Base-by-base conservation (phyloP, 345 rosid species). In the Streptanthus diversifolius region DNA sequence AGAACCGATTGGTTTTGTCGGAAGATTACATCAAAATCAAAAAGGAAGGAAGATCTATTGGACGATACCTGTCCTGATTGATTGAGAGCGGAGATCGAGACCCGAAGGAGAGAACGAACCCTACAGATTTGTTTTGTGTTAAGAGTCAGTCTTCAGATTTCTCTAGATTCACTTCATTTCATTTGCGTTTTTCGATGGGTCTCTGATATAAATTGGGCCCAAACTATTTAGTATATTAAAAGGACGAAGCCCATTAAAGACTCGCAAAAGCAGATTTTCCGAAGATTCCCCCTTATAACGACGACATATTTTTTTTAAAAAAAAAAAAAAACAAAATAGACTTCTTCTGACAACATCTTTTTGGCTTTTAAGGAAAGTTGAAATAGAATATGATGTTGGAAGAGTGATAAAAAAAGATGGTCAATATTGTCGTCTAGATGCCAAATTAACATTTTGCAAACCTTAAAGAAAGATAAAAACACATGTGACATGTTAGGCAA, bases 11-110 rank as follows among this genome's bases (percentile, higher is more conserved):
- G 33, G 27, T 17, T 73, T 30, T 21, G 21, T 55, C 7, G 24
- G 33, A 27, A 0, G 39, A 33, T 5, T 14, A 43, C 33, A 30
- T 30, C 33, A 30, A 6, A 30, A 29, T 3, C 7, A 6, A 30
- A 30, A 30, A 30, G 33, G 33, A 30, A 29, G 9, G 4, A 45
- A 62, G 66, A 73, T 66, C n/a, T 18, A 0, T 6, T 53, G 24
- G 7, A 4, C 55, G 10, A 40, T 57, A 75, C 73, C 73, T 75
- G 79, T 68, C 73, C 73, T 75, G 79, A 59, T 40, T 75, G 79
- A 59, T 40, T 9, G 68, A 11, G 73, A 67, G 55, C 24, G 47
- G 39, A 75, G 79, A 75, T 75, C 68, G 68, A 60, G 73, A 74
- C 54, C 24, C 13, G 27, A 45, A 18, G 25, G 15, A 74, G 18